Evolutionary conservation across 2,329 filamentous ascomycete species (phyloP).

Genomic region (Trichoderma guizhouense): DNA sequence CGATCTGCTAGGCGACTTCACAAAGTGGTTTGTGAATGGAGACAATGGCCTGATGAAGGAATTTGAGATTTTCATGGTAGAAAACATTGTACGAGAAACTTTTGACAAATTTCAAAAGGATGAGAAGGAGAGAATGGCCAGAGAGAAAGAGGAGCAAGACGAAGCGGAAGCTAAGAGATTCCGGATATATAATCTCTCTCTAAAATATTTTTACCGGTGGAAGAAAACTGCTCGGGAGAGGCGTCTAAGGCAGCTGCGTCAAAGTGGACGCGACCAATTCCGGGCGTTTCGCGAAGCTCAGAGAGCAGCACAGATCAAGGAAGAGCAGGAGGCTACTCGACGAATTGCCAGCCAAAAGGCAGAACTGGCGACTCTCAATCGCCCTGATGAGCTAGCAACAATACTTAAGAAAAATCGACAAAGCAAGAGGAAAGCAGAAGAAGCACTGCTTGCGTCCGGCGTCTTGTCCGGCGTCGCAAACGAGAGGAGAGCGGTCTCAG

Average conservation of each 20-base stretch:
- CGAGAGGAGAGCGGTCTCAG: constrained; percentile 35
- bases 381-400: constrained; percentile 35
- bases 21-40: constrained; percentile 53
- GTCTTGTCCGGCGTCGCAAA: constrained; percentile 41
- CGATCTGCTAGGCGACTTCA: constrained; percentile 48
- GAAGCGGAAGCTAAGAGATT: constrained; percentile 48
- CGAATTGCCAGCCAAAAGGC: constrained; percentile 27
- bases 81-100: constrained; percentile 41
- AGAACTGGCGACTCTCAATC: constrained; percentile 29
- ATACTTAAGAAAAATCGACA: constrained; percentile 32
- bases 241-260: constrained; percentile 48
- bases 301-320: constrained; percentile 31
- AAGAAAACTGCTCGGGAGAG: constrained; percentile 46
- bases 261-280: constrained; percentile 50
- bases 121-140: constrained; percentile 40
- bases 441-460: constrained; percentile 41
- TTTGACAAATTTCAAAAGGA: constrained; percentile 41
- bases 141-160: constrained; percentile 48
- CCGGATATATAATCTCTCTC: constrained; percentile 45
- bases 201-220: constrained; percentile 59
- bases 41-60: constrained; percentile 53
- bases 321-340: constrained; percentile 34
- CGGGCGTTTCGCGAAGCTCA: constrained; percentile 44
- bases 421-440: constrained; percentile 32
- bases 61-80: constrained; percentile 45